Evolutionary conservation across 2,329 filamentous ascomycete genomes (phyloP).

Genomic region (Neonectria coccinea): DNA sequence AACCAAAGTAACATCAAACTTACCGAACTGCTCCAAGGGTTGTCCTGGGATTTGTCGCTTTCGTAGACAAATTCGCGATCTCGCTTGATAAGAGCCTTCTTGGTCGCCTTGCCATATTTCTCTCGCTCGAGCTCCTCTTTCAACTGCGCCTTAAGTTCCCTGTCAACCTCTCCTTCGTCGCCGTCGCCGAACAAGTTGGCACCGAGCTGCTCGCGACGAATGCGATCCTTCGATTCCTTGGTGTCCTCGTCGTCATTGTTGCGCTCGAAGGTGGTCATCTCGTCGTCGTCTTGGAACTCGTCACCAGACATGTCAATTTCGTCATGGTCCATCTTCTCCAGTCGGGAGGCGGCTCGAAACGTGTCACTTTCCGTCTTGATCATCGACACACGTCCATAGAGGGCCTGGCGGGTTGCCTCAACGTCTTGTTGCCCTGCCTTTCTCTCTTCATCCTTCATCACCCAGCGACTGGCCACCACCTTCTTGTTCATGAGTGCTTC

Average conservation of each 20-base stretch:
- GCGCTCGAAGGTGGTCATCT: slow-evolving; percentile 78
- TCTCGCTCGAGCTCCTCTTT: slow-evolving; percentile 77
- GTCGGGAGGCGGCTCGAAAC: slow-evolving; percentile 70
- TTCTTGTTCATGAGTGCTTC: slow-evolving; percentile 87
- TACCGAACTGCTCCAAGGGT: slow-evolving; percentile 57
- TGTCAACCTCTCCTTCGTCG: slow-evolving; percentile 78
- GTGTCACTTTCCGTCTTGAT: slow-evolving; percentile 77
- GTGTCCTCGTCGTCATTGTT: slow-evolving; percentile 86
- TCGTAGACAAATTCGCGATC: slow-evolving; percentile 91
- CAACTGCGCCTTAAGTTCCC: slow-evolving; percentile 76
- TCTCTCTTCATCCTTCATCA: slow-evolving; percentile 76
- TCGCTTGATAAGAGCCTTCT: slow-evolving; percentile 84
- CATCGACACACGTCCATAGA: slow-evolving; percentile 66
- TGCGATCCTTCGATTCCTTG: slow-evolving; percentile 77
- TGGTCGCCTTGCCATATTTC: slow-evolving; percentile 79
- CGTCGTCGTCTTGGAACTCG: slow-evolving; percentile 90
- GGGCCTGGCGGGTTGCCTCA: slow-evolving; percentile 66
- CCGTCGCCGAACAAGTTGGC: slow-evolving; percentile 84
- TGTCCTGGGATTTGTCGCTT: slow-evolving; percentile 68
- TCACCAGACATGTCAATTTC: slow-evolving; percentile 76
- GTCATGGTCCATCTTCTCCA: slow-evolving; percentile 76
- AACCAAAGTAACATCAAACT: slow-evolving; percentile 9
- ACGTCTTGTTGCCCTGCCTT: slow-evolving; percentile 68
- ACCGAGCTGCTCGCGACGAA: slow-evolving; percentile 84
- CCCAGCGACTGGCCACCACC: slow-evolving; percentile 81